Evolutionary conservation across 345 rosid species (phyloP).

Genomic region (Salix caprea): DNA sequence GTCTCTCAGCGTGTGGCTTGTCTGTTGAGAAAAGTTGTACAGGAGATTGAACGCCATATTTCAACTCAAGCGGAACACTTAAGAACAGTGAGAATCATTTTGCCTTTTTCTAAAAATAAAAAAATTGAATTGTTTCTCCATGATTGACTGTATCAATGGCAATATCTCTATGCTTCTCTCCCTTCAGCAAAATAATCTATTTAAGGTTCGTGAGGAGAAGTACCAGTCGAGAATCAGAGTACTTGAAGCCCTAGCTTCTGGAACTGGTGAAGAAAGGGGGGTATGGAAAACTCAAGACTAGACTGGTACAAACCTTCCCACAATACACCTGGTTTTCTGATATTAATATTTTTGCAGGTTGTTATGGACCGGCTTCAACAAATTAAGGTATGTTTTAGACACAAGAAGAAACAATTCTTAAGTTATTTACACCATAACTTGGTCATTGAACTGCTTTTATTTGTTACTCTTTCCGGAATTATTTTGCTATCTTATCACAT

Average conservation of each 20-base stretch:
- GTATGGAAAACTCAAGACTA: constrained; percentile 27
- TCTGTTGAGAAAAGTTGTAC: constrained; percentile 79
- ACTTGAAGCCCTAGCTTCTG: constrained; percentile 89
- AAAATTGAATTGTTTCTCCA: not conserved
- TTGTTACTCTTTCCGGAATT: not conserved
- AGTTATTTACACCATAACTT: not conserved
- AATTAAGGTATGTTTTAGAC: constrained; percentile 43
- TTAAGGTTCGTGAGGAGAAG: constrained; percentile 85
- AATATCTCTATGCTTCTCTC: constrained; percentile 12
- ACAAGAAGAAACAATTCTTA: not conserved
- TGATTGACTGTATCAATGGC: not conserved
- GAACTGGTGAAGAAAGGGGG: constrained; percentile 56
- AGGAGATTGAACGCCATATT: constrained; percentile 90
- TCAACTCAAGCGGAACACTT: constrained; percentile 96
- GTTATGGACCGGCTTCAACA: constrained; percentile 47
- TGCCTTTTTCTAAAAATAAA: not conserved
- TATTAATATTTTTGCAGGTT: constrained; percentile 32
- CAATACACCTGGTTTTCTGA: not conserved
- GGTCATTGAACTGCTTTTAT: not conserved
- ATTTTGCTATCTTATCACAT: not conserved
- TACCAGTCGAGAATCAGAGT: constrained; percentile 75
- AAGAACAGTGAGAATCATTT: constrained; percentile 54
- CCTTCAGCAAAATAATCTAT: constrained; percentile 83
- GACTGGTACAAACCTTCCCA: not conserved
- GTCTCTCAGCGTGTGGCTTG: constrained; percentile 72